Evolutionary conservation across 768 basidiomycete genomes (phyloP), one percentile per base, ranked within the genome.

Genomic region (Mycena albidolilacea): DNA sequence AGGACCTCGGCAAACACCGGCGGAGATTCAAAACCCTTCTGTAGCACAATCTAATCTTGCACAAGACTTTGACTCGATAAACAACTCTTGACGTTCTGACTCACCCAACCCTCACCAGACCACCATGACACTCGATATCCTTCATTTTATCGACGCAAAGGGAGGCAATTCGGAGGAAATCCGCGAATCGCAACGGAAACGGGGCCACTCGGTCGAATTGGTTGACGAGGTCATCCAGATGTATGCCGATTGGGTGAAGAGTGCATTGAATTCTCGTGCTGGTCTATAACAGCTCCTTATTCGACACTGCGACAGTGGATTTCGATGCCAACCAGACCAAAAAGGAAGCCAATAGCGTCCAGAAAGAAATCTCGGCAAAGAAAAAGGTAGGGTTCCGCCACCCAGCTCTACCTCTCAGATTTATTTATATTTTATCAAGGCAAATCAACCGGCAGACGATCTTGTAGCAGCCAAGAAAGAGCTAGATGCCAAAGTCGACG

Each of bases 161-260:
- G 98, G 97, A 35, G 98, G 98, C 44, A 95, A 98, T 84, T 91
- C 97, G 17, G 92, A 94, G 76, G 90, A 92, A 79, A 97, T 99
- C 73, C 87, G 93, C 69, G 96, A 96, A 78, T 98, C 97, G 5
- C 97, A 99, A 85, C 87, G 91, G 78, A 97, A 95, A 83, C 90
- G 98, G 60, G 95, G 94, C 11, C 92, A 96, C 68, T 89, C 94
- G 21, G 95, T 95, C 64, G 97, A 97, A 81, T 81, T 98, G 76
- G 97, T 99, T 17, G 97, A 98, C 82, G 96, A 99, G 81, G 90
- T 98, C 70, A 92, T 99, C 71, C 90, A 90, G 79, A 92, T 97
- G 91, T 98, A 98, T 79, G 83, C 89, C 11, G 94, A 96, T 76
- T 98, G 97, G 96, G 95, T 96, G 64, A 95, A 96, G 83, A 91